Evolutionary conservation across 164 flowering plant genomes (phyloP).

Genomic region (Aristolochia fimbriata): DNA sequence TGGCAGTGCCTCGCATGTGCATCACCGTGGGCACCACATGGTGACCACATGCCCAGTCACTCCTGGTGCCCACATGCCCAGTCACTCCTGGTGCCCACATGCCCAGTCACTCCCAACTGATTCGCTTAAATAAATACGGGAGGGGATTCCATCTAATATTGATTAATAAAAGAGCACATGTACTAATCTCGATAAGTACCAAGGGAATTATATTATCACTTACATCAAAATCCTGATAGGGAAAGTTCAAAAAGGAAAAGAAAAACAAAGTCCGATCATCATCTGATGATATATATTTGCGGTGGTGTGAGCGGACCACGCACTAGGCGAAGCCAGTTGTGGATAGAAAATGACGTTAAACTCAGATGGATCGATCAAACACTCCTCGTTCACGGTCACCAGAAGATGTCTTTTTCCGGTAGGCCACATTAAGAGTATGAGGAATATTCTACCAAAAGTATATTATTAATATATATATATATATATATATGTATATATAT

Average conservation of each 20-base stretch:
- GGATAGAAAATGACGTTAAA: not conserved
- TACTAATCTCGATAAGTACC: not conserved
- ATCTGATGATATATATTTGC: not conserved
- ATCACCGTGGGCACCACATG: too few species aligned
- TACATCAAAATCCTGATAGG: too few species aligned
- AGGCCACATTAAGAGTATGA: not conserved
- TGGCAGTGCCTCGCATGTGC: too few species aligned
- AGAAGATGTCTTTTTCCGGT: not conserved
- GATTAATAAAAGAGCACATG: not conserved
- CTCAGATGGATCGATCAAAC: not conserved
- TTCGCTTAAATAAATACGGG: not conserved
- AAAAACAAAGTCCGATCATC: too few species aligned
- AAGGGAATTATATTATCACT: not conserved
- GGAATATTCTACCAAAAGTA: conserved; percentile 3
- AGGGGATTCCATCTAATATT: too few species aligned
- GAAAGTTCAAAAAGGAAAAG: too few species aligned
- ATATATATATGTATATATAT: too few species aligned
- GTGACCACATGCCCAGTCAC: too few species aligned
- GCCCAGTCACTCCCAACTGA: too few species aligned
- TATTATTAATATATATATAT: too few species aligned
- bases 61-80: too few species aligned
- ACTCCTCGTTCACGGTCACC: not conserved
- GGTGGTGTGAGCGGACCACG: not conserved
- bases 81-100: too few species aligned
- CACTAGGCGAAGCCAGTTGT: not conserved